Conservation (phyloP, 2,329 filamentous ascomycete genomes). For the Colletotrichum limetticola region DNA sequence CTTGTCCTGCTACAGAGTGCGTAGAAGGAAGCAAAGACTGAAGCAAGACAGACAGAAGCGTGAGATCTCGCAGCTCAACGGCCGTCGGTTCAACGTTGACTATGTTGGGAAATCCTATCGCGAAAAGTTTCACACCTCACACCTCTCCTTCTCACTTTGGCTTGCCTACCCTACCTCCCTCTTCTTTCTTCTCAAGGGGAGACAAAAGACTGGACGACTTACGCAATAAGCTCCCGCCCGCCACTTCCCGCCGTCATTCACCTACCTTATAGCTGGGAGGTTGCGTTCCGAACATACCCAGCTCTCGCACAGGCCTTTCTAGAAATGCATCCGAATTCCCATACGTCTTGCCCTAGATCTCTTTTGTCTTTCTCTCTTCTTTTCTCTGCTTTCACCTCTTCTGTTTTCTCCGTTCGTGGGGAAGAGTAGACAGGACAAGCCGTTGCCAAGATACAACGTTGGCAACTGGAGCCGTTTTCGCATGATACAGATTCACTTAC, state of each 20-base stretch:
- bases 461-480: background rate
- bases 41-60: background rate
- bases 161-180: background rate
- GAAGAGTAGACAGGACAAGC: background rate
- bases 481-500: background rate
- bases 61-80: background rate
- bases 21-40: background rate
- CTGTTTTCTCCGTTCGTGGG: background rate
- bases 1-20: constrained; percentile 4
- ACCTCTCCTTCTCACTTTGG: background rate
- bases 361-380: background rate
- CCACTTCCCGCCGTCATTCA: background rate
- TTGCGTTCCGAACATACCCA: background rate
- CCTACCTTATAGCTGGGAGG: background rate
- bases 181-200: background rate
- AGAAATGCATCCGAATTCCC: constrained; percentile 9
- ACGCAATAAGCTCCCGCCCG: constrained; percentile 2
- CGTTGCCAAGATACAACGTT: background rate
- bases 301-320: constrained; percentile 9
- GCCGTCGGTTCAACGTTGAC: background rate
- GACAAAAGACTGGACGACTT: background rate
- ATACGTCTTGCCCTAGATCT: background rate
- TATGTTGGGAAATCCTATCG: background rate
- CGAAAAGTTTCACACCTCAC: background rate
- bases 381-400: background rate